phyloP scores from a whole-genome alignment of 305 asterid species.

The Solanum aculeatissimum region DNA sequence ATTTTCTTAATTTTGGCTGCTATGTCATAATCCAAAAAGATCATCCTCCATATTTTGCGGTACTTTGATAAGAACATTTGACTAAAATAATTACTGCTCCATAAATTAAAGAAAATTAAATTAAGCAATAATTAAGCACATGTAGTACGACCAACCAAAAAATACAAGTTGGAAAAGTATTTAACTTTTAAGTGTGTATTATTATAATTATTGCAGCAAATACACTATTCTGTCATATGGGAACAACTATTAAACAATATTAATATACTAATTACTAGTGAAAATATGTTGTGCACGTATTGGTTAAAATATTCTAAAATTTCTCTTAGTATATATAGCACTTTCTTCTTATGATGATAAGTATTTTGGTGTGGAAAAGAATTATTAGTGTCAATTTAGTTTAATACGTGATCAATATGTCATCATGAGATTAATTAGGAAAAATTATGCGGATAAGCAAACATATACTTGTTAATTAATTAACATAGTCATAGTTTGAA shows the following conservation, averaged over 20 bases:
- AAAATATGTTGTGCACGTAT: background rate
- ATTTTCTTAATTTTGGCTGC: background rate
- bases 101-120: background rate
- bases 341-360: background rate
- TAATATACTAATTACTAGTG: background rate
- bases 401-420: background rate
- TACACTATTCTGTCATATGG: background rate
- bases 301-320: background rate
- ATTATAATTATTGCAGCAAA: background rate
- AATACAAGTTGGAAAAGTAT: background rate
- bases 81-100: background rate
- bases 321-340: background rate
- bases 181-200: background rate
- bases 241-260: background rate
- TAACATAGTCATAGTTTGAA: no score
- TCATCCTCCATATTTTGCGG: slow-evolving; percentile 15
- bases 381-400: background rate
- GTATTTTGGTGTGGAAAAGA: background rate
- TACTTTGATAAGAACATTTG: background rate
- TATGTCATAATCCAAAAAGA: background rate
- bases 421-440: background rate
- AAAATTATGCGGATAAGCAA: no score
- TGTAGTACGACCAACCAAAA: background rate
- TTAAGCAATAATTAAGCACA: slow-evolving; percentile 13
- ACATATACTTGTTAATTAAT: no score